phyloP scores from a whole-genome alignment of 1,284 basidiomycete genomes.

The Wolfiporia cocos region DNA sequence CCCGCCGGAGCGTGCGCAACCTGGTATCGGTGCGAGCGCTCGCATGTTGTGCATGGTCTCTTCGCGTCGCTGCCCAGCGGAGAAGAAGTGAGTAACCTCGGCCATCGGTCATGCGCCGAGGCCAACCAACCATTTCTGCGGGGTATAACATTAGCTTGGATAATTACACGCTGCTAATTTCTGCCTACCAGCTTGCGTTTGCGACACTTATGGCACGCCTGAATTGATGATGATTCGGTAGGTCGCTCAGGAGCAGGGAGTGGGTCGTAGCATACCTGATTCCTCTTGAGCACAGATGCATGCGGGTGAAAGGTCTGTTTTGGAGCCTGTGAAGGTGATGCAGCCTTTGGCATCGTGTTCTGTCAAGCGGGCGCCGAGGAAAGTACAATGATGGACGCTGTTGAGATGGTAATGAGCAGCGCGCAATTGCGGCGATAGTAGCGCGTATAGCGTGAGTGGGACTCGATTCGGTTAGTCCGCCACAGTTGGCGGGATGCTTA shows the following conservation, averaged over 20 bases:
- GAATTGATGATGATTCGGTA: neutral
- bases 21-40: conserved; percentile 60
- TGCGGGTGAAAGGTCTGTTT: conserved; percentile 10
- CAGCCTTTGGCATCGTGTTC: conserved; percentile 17
- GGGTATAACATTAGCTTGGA: too few relatives aligned
- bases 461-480: too few relatives aligned
- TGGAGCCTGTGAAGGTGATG: conserved; percentile 5
- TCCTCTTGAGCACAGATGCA: conserved; percentile 17
- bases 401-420: too few relatives aligned
- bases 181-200: conserved; percentile 62
- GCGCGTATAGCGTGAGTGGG: too few relatives aligned
- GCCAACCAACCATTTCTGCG: conserved; percentile 26
- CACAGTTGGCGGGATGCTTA: neutral
- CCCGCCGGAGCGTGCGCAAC: conserved; percentile 51
- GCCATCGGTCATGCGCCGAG: conserved; percentile 17
- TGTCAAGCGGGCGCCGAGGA: too few relatives aligned
- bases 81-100: conserved; percentile 14
- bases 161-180: too few relatives aligned
- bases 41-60: conserved; percentile 62
- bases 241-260: neutral
- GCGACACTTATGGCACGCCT: conserved; percentile 52
- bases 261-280: conserved; percentile 13
- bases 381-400: too few relatives aligned
- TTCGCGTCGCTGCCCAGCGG: conserved; percentile 31
- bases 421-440: too few relatives aligned